Evolutionary conservation across 306 rosid genomes (phyloP).

Genomic region (Trichosanthes cucumerina): DNA sequence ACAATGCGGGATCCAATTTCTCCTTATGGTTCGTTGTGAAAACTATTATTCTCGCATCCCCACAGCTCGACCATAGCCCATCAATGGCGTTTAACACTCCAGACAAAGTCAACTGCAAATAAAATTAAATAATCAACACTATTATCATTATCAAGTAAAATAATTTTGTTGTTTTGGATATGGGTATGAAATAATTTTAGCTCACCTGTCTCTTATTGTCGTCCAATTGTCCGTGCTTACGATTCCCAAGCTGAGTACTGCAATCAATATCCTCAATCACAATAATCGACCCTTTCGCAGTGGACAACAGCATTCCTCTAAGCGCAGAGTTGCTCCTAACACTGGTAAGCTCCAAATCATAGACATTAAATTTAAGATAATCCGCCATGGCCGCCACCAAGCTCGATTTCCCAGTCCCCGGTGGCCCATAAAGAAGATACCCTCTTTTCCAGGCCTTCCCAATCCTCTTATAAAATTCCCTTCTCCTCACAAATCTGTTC

Average conservation of each 20-base stretch:
- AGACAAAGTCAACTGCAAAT: conserved; percentile 3
- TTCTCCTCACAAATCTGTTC: conserved; percentile 26
- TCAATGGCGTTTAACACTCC: conserved; percentile 4
- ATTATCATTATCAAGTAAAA: too few relatives aligned
- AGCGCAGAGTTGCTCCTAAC: conserved; percentile 10
- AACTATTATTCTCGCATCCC: conserved; percentile 4
- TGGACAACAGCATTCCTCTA: conserved; percentile 19
- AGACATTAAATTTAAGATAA: conserved; percentile 37
- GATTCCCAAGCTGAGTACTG: conserved; percentile 23
- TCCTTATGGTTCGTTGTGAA: conserved; percentile 11
- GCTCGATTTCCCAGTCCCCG: conserved; percentile 51
- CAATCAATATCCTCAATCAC: conserved; percentile 54
- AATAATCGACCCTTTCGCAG: conserved; percentile 34
- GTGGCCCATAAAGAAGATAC: conserved; percentile 45
- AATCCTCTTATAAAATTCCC: conserved; percentile 25
- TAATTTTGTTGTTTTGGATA: too few relatives aligned
- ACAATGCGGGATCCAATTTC: conserved; percentile 33
- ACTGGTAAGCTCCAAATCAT: conserved; percentile 39
- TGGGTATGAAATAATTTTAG: too few relatives aligned
- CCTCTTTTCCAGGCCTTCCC: conserved; percentile 56
- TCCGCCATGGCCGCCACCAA: conserved; percentile 45
- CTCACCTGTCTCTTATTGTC: conserved; percentile 15
- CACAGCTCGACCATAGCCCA: conserved; percentile 9
- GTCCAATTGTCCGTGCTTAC: background rate
- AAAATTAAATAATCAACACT: too few relatives aligned